Evolutionary conservation across 2,329 filamentous ascomycete genomes (phyloP).

Genomic region (Exophiala xenobiotica): DNA sequence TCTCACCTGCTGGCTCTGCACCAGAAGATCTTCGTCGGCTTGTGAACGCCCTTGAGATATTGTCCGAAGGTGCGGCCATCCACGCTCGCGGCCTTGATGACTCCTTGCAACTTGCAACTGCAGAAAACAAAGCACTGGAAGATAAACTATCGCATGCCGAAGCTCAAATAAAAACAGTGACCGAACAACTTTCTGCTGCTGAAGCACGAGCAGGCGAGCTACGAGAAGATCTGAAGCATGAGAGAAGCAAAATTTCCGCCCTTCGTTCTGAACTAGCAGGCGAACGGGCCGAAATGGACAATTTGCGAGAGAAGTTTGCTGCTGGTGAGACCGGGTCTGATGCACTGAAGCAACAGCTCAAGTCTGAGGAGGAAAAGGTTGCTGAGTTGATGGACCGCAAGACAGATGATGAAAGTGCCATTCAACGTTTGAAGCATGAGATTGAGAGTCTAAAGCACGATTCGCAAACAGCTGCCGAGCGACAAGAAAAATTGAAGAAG

Average conservation of each 20-base stretch:
- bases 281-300: slow-evolving; percentile 66
- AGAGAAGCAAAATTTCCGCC: slow-evolving; percentile 47
- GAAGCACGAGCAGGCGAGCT: slow-evolving; percentile 55
- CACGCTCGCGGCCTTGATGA: slow-evolving; percentile 61
- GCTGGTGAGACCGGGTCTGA: slow-evolving; percentile 84
- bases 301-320: slow-evolving; percentile 69
- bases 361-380: slow-evolving; percentile 72
- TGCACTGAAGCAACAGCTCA: slow-evolving; percentile 69
- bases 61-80: slow-evolving; percentile 59
- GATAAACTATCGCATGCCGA: slow-evolving; percentile 57
- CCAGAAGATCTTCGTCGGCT: slow-evolving; percentile 60
- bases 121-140: slow-evolving; percentile 63
- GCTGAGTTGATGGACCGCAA: slow-evolving; percentile 68
- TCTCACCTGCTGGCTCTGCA: slow-evolving; percentile 54
- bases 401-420: slow-evolving; percentile 71
- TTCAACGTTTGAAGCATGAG: slow-evolving; percentile 74
- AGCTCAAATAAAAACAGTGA: slow-evolving; percentile 55
- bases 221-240: slow-evolving; percentile 53
- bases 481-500: slow-evolving; percentile 40
- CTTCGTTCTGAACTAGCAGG: slow-evolving; percentile 58
- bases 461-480: slow-evolving; percentile 30
- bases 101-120: slow-evolving; percentile 58
- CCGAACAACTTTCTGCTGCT: slow-evolving; percentile 49
- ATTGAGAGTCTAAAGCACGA: slow-evolving; percentile 67
- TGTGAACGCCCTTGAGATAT: slow-evolving; percentile 59